Base-by-base conservation (phyloP, 1,139 yeast species). In the Candida labiduridarum region DNA sequence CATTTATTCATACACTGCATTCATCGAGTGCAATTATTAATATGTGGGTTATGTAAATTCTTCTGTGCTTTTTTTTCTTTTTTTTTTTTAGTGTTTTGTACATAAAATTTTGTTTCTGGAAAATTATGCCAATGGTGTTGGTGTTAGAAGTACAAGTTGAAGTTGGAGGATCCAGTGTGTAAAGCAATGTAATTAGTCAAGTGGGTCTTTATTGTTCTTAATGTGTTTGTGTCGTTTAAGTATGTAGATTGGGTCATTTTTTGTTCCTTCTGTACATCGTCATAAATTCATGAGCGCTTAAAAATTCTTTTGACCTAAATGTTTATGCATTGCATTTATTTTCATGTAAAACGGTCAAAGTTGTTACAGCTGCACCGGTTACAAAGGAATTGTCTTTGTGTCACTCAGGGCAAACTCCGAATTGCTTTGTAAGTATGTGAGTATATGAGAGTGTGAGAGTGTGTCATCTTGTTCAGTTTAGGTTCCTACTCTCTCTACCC, bases 201-300 rank as follows among this genome's bases (percentile, higher is more conserved):
- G 34, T 25, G 29, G 29, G 29, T 25, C 34, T 31, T 9, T 14
- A 14, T 15, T 14, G 16, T 7, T n/a, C 9, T 4, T 4, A 25
- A 4, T 25, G 29, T 6, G n/a, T 38, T 38, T 38, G 41, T 38
- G 41, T 38, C 11, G 29, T 22, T 4, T 29, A 22, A 11, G 18
- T n/a, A 38, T 38, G 41, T 38, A 9, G 29, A 29, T 22, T 15
- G 41, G 41, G 41, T 38, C 41, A 38, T 38, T 38, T 38, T 19
- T 22, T 36, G 6, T 25, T 12, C 35, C 7, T 11, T 6, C 22
- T 38, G 41, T 22, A 38, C 15, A 22, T 11, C 12, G 10, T 8
- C 41, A 38, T 22, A 38, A 38, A 19, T 22, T 34, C 36, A 25
- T 25, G 10, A 25, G 6, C 22, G 22, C 22, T 19, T 19, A 7